Conservation (phyloP, 768 basidiomycete species). For the Kwoniella bestiolae region DNA sequence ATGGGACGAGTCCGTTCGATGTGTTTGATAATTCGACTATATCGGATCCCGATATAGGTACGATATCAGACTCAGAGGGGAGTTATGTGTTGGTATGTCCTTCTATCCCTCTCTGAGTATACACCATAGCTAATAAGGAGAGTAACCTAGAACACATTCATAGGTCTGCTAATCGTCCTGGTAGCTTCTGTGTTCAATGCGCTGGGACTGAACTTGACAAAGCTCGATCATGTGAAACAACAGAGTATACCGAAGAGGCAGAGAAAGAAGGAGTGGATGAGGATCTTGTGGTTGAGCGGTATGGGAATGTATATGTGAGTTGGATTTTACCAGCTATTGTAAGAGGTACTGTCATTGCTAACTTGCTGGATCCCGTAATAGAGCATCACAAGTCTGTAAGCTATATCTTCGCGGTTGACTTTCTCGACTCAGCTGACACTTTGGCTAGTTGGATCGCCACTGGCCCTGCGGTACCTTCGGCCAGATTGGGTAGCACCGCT, state of each 20-base stretch:
- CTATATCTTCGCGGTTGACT: background rate
- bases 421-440: background rate
- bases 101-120: background rate
- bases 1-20: slow-evolving; percentile 23
- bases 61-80: slow-evolving; percentile 29
- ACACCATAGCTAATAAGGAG: background rate
- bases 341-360: slow-evolving; percentile 9
- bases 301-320: slow-evolving; percentile 88
- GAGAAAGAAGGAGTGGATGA: slow-evolving; percentile 74
- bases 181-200: slow-evolving; percentile 66
- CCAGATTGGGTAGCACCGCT: slow-evolving; percentile 94
- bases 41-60: slow-evolving; percentile 20
- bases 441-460: slow-evolving; percentile 28
- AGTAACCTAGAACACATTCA: slow-evolving; percentile 39
- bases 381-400: slow-evolving; percentile 50
- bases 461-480: slow-evolving; percentile 48
- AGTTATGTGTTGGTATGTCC: slow-evolving; percentile 35
- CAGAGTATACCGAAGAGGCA: slow-evolving; percentile 70
- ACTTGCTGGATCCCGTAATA: background rate
- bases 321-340: background rate
- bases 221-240: slow-evolving; percentile 80
- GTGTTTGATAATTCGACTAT: slow-evolving; percentile 16
- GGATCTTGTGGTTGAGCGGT: slow-evolving; percentile 87
- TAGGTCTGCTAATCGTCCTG: slow-evolving; percentile 76
- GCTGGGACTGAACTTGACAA: slow-evolving; percentile 86